Evolutionary conservation across 306 rosid species (phyloP), one percentile per base, ranked within the genome.

Genomic region (Quercus aquifolioides): DNA sequence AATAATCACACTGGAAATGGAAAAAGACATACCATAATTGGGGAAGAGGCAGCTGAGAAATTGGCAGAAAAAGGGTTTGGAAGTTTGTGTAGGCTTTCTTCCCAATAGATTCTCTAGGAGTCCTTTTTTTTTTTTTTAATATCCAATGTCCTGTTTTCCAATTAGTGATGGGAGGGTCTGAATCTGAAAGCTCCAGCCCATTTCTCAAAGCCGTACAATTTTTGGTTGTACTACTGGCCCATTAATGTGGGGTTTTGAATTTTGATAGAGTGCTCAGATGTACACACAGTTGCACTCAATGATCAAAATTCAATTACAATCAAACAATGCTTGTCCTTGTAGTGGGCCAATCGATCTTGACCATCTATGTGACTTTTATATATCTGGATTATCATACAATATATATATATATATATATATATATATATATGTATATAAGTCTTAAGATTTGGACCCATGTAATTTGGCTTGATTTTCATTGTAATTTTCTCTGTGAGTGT

Each of bases 51-150:
- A 69, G 46, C 74, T 14, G 74, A 52, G 17, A 60, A 43, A 41
- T 41, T 63, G 82, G 75, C 68, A 77, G 74, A 56, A 74, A 55
- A 77, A 57, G 70, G 21, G 76, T 63, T 55, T 23, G 77, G 72
- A 17, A 20, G 74, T 56, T 52, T 25, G 57, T 21, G 78, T 76
- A 80, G 88, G 88, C 74, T 88, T 73, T 79, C 57, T 85, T 77
- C 78, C 76, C 73, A 71, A 77, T 81, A 83, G 92, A 89, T 86
- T 86, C 92, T 87, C 33, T 77, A 52, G 79, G 63, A 83, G 80
- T 74, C 76, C 85, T 59, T 49, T 76, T 52, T 82, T 31, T 31
- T 82, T 38, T 41, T 8, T 38, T 38, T 82, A 56, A 75, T 41
- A 41, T 41, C 46, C 75, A 30, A 84, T 28, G 81, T 70, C 62